Conservation (phyloP, 2,329 filamentous ascomycete species). For the Cordyceps farinosa region DNA sequence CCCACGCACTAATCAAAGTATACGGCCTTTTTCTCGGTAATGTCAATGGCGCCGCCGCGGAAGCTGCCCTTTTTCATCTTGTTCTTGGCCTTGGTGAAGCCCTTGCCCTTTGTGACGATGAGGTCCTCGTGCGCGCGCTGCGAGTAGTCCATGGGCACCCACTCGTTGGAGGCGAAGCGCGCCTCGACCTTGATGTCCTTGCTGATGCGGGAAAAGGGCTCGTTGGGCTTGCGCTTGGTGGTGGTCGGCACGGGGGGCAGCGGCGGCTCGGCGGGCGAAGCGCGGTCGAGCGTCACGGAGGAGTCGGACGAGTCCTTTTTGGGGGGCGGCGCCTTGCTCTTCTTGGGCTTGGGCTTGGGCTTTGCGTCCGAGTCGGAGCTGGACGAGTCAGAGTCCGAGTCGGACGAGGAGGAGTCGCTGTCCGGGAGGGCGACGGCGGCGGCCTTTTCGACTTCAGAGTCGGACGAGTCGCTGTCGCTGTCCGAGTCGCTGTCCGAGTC, state of each 20-base stretch:
- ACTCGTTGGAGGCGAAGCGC: constrained; percentile 73
- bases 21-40: constrained; percentile 75
- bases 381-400: constrained; percentile 18
- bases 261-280: constrained; percentile 43
- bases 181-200: constrained; percentile 65
- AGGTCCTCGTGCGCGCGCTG: constrained; percentile 84
- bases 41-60: constrained; percentile 83
- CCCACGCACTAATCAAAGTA: constrained; percentile 62
- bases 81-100: constrained; percentile 99
- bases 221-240: constrained; percentile 50
- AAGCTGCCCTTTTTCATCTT: constrained; percentile 94
- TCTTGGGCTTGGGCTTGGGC: constrained; percentile 20
- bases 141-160: constrained; percentile 81
- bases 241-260: constrained; percentile 49
- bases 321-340: constrained; percentile 16
- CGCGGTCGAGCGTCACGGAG: constrained; percentile 48
- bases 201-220: constrained; percentile 75
- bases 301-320: constrained; percentile 38
- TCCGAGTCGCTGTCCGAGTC: constrained; percentile 31
- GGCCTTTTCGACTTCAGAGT: constrained; percentile 21
- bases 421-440: constrained; percentile 36
- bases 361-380: constrained; percentile 24
- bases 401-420: constrained; percentile 29
- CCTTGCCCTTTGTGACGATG: constrained; percentile 88
- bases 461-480: not conserved